Percentiles rank a stretch among this genome's conserved stretches.
Conservation (phyloP, 2,329 filamentous ascomycete species). For the Hymenoscyphus linearis region DNA sequence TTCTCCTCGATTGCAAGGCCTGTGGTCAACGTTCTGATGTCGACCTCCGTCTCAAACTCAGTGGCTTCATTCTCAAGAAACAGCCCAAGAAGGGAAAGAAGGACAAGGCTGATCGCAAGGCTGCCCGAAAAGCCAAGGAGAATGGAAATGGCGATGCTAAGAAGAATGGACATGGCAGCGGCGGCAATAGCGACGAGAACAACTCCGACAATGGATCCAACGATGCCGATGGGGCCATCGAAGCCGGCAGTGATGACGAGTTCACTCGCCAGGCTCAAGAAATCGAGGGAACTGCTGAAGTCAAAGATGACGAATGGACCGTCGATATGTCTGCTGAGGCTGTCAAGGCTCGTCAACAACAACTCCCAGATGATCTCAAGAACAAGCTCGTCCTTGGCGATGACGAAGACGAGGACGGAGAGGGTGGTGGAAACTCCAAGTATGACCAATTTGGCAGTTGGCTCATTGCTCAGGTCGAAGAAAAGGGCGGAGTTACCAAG, state of each 20-base stretch:
- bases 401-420: constrained; percentile 75
- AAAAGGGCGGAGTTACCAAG: constrained; percentile 68
- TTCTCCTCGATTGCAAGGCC: constrained; percentile 96
- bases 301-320: constrained; percentile 88
- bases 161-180: constrained; percentile 48
- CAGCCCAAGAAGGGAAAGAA: constrained; percentile 92
- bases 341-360: constrained; percentile 87
- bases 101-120: constrained; percentile 89
- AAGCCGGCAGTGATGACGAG: constrained; percentile 85
- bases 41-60: constrained; percentile 90
- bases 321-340: constrained; percentile 95
- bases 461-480: constrained; percentile 70
- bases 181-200: constrained; percentile 54
- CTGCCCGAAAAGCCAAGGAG: constrained; percentile 79
- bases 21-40: constrained; percentile 91
- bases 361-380: constrained; percentile 92
- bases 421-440: constrained; percentile 65
- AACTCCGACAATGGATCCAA: constrained; percentile 51
- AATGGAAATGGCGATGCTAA: constrained; percentile 49
- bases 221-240: constrained; percentile 49
- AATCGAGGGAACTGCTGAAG: constrained; percentile 62
- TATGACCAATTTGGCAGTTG: constrained; percentile 93
- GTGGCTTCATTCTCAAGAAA: constrained; percentile 95
- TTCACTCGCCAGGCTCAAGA: constrained; percentile 72
- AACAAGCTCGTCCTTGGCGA: constrained; percentile 80